phyloP scores from a whole-genome alignment of 1,284 basidiomycete genomes.

The Papiliotrema laurentii region DNA sequence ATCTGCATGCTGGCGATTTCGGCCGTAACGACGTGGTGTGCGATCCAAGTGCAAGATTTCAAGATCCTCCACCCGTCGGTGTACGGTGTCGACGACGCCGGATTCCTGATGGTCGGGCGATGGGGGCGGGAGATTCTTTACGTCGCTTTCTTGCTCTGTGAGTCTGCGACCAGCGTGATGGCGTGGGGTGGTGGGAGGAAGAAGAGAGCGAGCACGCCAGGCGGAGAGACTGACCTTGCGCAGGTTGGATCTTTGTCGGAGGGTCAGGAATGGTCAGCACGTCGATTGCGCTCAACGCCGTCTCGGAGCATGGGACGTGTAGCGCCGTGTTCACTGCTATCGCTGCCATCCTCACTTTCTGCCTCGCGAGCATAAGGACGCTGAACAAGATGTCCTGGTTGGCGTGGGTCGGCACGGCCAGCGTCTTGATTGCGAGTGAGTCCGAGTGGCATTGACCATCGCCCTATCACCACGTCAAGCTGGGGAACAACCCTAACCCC shows the following conservation, averaged over 20 bases:
- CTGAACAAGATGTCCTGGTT: slow-evolving; percentile 44
- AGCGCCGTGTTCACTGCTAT: slow-evolving; percentile 44
- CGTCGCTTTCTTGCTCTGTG: slow-evolving; percentile 25
- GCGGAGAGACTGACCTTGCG: background rate
- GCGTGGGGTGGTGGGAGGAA: no score
- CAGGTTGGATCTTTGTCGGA: slow-evolving; percentile 18
- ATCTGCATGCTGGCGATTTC: slow-evolving; percentile 38
- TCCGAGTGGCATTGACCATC: no score
- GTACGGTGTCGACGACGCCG: slow-evolving; percentile 29
- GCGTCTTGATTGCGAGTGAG: slow-evolving; percentile 28
- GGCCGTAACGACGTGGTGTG: slow-evolving; percentile 35
- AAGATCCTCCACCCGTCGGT: slow-evolving; percentile 34
- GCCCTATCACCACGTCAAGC: no score
- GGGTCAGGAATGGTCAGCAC: slow-evolving; percentile 35
- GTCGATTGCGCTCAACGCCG: slow-evolving; percentile 47
- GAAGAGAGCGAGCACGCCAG: background rate
- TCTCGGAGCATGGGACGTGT: slow-evolving; percentile 41
- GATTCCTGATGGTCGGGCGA: slow-evolving; percentile 28
- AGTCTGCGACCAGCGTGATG: no score
- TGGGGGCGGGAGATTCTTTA: slow-evolving; percentile 31
- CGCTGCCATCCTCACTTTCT: slow-evolving; percentile 27
- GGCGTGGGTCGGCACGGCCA: slow-evolving; percentile 37
- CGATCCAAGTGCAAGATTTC: slow-evolving; percentile 35
- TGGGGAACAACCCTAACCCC: background rate
- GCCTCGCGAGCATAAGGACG: slow-evolving; percentile 40